These are phyloP conservation scores for Edaphochlamys debaryana DNA, from an alignment of 139 green algal genomes.

Conservation along the genomic window DNA sequence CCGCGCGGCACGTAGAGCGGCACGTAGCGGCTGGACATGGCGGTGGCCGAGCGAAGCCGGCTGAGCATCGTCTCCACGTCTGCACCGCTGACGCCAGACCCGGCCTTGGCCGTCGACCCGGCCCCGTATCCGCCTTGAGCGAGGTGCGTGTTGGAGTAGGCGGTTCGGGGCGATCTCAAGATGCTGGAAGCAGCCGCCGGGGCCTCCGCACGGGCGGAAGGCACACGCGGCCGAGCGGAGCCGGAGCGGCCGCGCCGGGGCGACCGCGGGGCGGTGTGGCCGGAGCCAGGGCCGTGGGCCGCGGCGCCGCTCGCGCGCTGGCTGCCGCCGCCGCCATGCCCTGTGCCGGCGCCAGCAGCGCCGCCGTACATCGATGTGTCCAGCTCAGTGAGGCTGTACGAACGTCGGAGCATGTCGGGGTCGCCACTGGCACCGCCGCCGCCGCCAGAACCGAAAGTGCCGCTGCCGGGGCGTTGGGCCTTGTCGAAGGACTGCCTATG, in stretches of 20 bases:
- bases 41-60: conserved; percentile 2
- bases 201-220: too few relatives aligned
- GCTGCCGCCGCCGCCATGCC: background rate
- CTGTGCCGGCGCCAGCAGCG: background rate
- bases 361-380: background rate
- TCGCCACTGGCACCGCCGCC: background rate
- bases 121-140: too few relatives aligned
- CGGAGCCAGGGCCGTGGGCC: background rate
- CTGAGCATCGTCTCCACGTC: conserved; percentile 34
- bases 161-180: too few relatives aligned
- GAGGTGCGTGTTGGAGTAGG: too few relatives aligned
- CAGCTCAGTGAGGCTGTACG: conserved; percentile 9
- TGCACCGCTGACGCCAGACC: too few relatives aligned
- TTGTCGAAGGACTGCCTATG: background rate
- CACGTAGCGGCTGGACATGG: conserved; percentile 38
- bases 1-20: too few relatives aligned
- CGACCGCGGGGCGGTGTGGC: background rate
- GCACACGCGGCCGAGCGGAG: background rate
- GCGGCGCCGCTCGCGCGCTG: background rate
- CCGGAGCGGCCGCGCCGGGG: too few relatives aligned
- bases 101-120: too few relatives aligned
- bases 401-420: background rate
- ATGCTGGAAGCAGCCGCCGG: too few relatives aligned
- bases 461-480: background rate
- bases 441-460: background rate